These are phyloP conservation scores for Salvia rosmarinus DNA, from an alignment of 257 asterid species.

Conservation along the genomic window DNA sequence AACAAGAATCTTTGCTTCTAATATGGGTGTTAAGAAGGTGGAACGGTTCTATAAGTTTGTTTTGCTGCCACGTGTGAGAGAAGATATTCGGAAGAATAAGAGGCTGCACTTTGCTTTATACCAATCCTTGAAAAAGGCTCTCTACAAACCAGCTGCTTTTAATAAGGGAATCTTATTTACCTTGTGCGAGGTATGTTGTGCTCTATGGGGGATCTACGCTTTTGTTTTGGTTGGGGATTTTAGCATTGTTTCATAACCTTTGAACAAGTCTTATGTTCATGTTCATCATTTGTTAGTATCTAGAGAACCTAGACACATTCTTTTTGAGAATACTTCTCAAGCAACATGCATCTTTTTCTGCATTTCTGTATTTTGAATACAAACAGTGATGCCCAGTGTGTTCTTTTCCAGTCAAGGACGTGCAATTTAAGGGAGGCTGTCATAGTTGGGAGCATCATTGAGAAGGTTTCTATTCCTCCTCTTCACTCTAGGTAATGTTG, in stretches of 20 bases:
- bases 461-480: constrained; percentile 87
- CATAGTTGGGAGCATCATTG: constrained; percentile 78
- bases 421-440: constrained; percentile 90
- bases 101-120: constrained; percentile 84
- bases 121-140: constrained; percentile 80
- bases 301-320: background rate
- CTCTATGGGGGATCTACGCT: background rate
- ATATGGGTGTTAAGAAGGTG: constrained; percentile 82
- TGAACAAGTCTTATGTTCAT: too few relatives aligned
- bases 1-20: constrained; percentile 89
- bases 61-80: constrained; percentile 90
- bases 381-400: background rate
- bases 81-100: constrained; percentile 80
- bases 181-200: constrained; percentile 71
- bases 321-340: background rate
- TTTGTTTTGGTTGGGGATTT: too few relatives aligned
- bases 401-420: constrained; percentile 67
- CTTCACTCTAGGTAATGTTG: constrained; percentile 81
- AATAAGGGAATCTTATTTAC: constrained; percentile 85
- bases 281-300: background rate
- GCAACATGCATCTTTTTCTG: background rate
- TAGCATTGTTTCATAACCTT: too few relatives aligned
- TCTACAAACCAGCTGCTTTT: constrained; percentile 93
- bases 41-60: constrained; percentile 86
- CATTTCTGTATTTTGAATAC: background rate